Evolutionary conservation across 2,329 filamentous ascomycete species (phyloP).

Genomic region (Aspergillus japonicus): DNA sequence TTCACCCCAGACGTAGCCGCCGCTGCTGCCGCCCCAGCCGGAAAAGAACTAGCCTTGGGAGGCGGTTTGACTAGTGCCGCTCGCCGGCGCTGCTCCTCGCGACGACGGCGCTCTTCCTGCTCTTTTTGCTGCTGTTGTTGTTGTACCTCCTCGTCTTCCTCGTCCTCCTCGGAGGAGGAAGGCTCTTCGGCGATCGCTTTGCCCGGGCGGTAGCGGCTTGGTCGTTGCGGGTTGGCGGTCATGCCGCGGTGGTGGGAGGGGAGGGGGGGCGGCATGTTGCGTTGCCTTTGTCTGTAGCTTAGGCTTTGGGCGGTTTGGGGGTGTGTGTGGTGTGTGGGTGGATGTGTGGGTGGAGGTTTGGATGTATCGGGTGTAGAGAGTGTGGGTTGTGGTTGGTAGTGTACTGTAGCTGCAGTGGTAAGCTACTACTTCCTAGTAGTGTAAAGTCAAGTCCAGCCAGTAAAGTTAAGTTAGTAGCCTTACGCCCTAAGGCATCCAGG

Average conservation of each 20-base stretch:
- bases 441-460: too few species aligned
- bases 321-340: too few species aligned
- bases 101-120: constrained; percentile 44
- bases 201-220: constrained; percentile 80
- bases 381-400: too few species aligned
- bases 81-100: constrained; percentile 40
- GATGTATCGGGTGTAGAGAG: too few species aligned
- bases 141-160: constrained; percentile 53
- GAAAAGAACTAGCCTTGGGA: constrained; percentile 43
- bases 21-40: constrained; percentile 26
- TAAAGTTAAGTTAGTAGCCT: too few species aligned
- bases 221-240: constrained; percentile 84
- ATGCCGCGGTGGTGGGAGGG: constrained; percentile 60
- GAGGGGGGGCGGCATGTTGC: constrained; percentile 45
- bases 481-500: too few species aligned
- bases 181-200: constrained; percentile 61
- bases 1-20: constrained; percentile 33
- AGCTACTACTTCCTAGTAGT: too few species aligned
- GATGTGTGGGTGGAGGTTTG: not conserved
- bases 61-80: constrained; percentile 33
- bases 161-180: constrained; percentile 52
- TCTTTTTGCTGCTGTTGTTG: constrained; percentile 54
- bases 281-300: constrained; percentile 1
- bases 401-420: too few species aligned
- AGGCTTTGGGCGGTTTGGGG: too few species aligned